phyloP scores from a whole-genome alignment of 225 moss, liverwort and hornwort genomes.

The Physcomitrellopsis africana region DNA sequence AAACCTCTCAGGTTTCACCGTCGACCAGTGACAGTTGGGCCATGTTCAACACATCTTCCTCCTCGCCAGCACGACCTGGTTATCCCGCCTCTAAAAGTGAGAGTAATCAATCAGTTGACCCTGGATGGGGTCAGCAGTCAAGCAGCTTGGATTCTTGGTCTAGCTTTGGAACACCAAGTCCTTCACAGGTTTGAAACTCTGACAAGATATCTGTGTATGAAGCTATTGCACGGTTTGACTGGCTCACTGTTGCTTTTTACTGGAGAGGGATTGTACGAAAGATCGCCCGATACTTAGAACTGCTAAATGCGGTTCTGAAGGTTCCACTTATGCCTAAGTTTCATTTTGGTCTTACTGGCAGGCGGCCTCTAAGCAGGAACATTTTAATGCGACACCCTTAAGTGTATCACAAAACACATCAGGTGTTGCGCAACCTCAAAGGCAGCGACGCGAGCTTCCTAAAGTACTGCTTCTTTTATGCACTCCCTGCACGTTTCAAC shows the following conservation, averaged over 20 bases:
- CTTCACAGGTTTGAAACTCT: constrained; percentile 38
- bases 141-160: constrained; percentile 48
- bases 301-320: background rate
- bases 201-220: background rate
- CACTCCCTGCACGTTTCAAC: background rate
- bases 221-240: background rate
- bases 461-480: constrained; percentile 34
- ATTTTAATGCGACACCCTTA: constrained; percentile 22
- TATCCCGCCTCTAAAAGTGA: constrained; percentile 68
- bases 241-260: background rate
- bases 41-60: constrained; percentile 69
- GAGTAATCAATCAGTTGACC: constrained; percentile 59
- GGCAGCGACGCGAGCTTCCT: constrained; percentile 56
- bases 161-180: constrained; percentile 53
- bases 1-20: constrained; percentile 38
- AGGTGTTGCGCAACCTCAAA: constrained; percentile 39
- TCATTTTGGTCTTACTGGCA: constrained; percentile 23
- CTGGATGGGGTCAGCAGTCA: constrained; percentile 62
- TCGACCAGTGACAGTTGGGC: constrained; percentile 80
- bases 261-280: background rate
- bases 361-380: constrained; percentile 37
- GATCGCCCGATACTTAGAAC: background rate
- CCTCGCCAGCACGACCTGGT: constrained; percentile 57
- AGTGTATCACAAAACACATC: constrained; percentile 38
- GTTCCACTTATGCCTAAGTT: constrained; percentile 3